These are phyloP conservation scores for Neoscytalidium dimidiatum DNA, from an alignment of 2,329 filamentous ascomycete genomes.

Conservation along the genomic window DNA sequence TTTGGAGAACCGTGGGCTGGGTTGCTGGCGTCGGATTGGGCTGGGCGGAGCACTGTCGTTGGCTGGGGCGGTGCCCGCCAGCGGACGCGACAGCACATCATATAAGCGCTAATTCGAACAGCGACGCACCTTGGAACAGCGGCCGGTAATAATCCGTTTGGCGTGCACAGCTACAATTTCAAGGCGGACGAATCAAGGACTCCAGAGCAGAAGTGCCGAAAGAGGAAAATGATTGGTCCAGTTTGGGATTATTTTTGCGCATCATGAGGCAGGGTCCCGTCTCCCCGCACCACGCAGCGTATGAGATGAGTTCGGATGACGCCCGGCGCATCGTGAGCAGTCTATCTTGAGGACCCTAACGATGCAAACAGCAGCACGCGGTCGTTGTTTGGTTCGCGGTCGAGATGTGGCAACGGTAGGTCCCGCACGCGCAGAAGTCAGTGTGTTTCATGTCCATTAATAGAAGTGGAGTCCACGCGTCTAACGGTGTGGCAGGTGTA, in stretches of 20 bases:
- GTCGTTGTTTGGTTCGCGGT: neutral
- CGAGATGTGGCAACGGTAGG: slow-evolving; percentile 4
- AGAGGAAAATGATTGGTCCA: slow-evolving; percentile 1
- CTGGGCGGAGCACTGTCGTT: neutral
- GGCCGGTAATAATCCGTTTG: slow-evolving; percentile 6
- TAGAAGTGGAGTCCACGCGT: slow-evolving; percentile 15
- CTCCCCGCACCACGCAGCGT: neutral
- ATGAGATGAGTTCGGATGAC: slow-evolving; percentile 7
- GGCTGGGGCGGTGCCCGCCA: slow-evolving; percentile 1
- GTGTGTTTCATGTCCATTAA: slow-evolving; percentile 14
- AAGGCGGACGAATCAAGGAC: neutral
- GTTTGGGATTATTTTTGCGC: slow-evolving; percentile 15
- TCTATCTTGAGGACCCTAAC: neutral
- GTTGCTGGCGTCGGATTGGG: neutral
- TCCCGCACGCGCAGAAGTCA: slow-evolving; percentile 8
- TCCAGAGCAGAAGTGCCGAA: neutral
- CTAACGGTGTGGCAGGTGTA: slow-evolving; percentile 15
- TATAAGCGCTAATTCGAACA: slow-evolving; percentile 11
- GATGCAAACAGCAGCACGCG: neutral
- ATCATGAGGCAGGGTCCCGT: neutral
- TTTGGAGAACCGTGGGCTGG: slow-evolving; percentile 14
- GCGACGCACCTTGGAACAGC: neutral
- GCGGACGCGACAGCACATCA: slow-evolving; percentile 12
- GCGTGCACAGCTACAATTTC: neutral
- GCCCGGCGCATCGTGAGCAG: neutral